Percentiles rank a stretch among this genome's conserved stretches.
These are phyloP conservation scores for Macrocystidia cucumis DNA, from an alignment of 1,284 basidiomycete genomes.

Conservation along the genomic window DNA sequence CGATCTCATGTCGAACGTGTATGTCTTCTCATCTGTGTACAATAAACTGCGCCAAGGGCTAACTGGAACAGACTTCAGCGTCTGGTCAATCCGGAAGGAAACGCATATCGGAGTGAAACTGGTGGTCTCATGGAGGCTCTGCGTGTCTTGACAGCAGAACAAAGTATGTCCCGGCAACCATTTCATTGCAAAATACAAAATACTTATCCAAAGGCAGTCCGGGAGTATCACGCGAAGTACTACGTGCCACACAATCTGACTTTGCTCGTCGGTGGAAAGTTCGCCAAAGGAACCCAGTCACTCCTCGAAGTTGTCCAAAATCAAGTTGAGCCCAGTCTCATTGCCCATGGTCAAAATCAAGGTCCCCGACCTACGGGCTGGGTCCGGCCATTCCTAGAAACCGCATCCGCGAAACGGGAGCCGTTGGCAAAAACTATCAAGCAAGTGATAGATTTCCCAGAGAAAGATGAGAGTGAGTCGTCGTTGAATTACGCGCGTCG, in stretches of 20 bases:
- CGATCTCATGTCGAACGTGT: conserved; percentile 88
- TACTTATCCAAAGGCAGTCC: conserved; percentile 44
- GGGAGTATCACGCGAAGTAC: conserved; percentile 85
- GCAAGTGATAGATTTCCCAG: conserved; percentile 88
- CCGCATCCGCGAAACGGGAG: conserved; percentile 60
- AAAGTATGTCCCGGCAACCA: conserved; percentile 54
- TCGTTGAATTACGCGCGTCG: background rate
- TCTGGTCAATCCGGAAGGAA: conserved; percentile 73
- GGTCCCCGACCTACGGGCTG: conserved; percentile 71
- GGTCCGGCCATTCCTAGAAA: conserved; percentile 95
- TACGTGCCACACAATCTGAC: conserved; percentile 95
- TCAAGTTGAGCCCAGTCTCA: conserved; percentile 76
- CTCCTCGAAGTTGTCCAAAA: conserved; percentile 74
- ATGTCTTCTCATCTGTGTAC: conserved; percentile 14
- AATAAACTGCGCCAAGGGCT: background rate
- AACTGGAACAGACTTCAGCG: conserved; percentile 57
- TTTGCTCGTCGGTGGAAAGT: conserved; percentile 75
- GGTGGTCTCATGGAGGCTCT: conserved; percentile 94
- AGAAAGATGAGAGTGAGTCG: conserved; percentile 82
- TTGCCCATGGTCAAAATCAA: conserved; percentile 63
- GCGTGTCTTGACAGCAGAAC: conserved; percentile 79
- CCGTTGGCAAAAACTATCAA: conserved; percentile 48
- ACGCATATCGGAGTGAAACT: conserved; percentile 94
- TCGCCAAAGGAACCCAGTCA: conserved; percentile 62
- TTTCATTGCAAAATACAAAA: conserved; percentile 3